Evolutionary conservation across 129 eudicot species (phyloP), one percentile per base, ranked within the genome.

Genomic region (Artemisia annua): DNA sequence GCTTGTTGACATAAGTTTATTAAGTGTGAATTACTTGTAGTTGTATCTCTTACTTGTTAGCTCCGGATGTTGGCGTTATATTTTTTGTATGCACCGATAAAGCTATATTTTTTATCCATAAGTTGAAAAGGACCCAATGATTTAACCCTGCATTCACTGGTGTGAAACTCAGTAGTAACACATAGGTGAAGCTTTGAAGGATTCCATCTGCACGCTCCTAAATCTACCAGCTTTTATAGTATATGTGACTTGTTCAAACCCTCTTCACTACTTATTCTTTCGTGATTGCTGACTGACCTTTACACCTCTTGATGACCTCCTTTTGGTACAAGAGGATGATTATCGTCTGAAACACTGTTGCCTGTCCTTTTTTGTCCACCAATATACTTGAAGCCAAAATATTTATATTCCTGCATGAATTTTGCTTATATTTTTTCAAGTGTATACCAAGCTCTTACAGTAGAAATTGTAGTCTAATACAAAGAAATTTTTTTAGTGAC

Each of bases 401-500:
- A 15, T 39, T 39, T 39, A 2, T 8, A 39, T 39, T 39, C 10
- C 46, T 20, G 7, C 13, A 8, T 57, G 7, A 2, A 19, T 22
- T 48, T 75, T 52, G 65, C 56, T 43, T 64, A 54, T 53, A 35
- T 35, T 30, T 39, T 50, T 58, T 24, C 43, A 52, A 75, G 64
- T 63, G 66, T 53, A 75, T 18, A 19, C 63, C 48, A 52, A 64
- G 79, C 46, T 64, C 54, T 20, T 5, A 39, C 46, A 69, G 76
- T 61, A 44, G 16, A 60, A 48, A 48, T 9, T 15, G 16, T 13
- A 49, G 63, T 69, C 50, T 13, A 32, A 8, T 39, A 39, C 2
- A 28, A 39, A 24, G 70, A 54, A 75, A 64, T 8, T 13, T 53
- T 39, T 54, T 12, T 52, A 52, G 20, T 53, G 65, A 64, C 30